phyloP scores from a whole-genome alignment of 352 stramenopile species.

The Aphanomyces astaci region DNA sequence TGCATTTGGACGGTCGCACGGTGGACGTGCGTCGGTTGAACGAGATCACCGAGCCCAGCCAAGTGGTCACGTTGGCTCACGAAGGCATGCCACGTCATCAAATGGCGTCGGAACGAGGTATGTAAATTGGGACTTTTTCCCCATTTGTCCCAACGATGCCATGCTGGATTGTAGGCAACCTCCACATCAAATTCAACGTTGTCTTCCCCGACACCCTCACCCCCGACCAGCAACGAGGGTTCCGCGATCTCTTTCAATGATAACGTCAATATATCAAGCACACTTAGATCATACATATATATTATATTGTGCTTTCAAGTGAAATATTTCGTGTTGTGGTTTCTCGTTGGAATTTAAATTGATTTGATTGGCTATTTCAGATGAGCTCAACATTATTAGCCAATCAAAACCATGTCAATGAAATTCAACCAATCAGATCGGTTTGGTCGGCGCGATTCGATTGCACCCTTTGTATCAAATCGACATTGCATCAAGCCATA shows the following conservation, averaged over 20 bases:
- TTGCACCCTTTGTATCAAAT: too few relatives aligned
- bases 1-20: conserved; percentile 89
- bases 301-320: too few relatives aligned
- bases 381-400: too few relatives aligned
- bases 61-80: conserved; percentile 80
- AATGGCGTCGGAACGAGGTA: conserved; percentile 58
- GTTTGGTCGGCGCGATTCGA: too few relatives aligned
- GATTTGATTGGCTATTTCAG: too few relatives aligned
- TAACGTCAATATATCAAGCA: conserved; percentile 21
- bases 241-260: conserved; percentile 43
- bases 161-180: conserved; percentile 66
- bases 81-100: conserved; percentile 95
- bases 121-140: conserved; percentile 67
- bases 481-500: too few relatives aligned
- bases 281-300: too few relatives aligned
- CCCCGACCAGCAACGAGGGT: conserved; percentile 66
- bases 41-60: conserved; percentile 86
- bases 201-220: conserved; percentile 88
- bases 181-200: conserved; percentile 95
- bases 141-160: conserved; percentile 93
- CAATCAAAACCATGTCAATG: too few relatives aligned
- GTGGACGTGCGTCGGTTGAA: conserved; percentile 83
- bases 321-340: too few relatives aligned
- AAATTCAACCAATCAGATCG: too few relatives aligned
- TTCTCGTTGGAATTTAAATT: too few relatives aligned